Evolutionary conservation across 306 rosid genomes (phyloP).

Genomic region (Dicorynia guianensis): DNA sequence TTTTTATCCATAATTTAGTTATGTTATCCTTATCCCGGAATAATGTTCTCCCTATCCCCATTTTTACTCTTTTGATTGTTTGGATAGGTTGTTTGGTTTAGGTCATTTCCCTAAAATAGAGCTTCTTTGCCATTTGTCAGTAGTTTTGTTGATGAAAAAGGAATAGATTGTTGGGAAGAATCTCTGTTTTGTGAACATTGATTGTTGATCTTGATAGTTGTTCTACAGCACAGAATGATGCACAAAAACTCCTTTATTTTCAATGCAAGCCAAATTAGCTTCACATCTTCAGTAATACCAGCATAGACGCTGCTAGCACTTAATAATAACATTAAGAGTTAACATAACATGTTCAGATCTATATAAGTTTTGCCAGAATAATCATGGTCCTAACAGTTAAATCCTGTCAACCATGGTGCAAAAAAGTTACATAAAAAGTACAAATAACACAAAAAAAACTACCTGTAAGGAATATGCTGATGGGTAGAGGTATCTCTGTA

Average conservation of each 20-base stretch:
- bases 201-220: too few relatives aligned
- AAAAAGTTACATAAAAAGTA: slow-evolving; percentile 3
- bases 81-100: too few relatives aligned
- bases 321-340: slow-evolving; percentile 24
- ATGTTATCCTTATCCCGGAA: too few relatives aligned
- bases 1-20: too few relatives aligned
- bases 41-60: too few relatives aligned
- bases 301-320: slow-evolving; percentile 11
- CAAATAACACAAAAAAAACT: slow-evolving; percentile 32
- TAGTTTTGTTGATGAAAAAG: too few relatives aligned
- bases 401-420: slow-evolving; percentile 29
- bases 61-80: too few relatives aligned
- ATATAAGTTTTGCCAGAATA: slow-evolving; percentile 1
- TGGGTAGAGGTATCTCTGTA: slow-evolving; percentile 88
- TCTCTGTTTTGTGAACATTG: too few relatives aligned
- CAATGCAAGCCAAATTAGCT: slow-evolving; percentile 18
- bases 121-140: too few relatives aligned
- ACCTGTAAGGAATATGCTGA: slow-evolving; percentile 97
- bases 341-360: slow-evolving; percentile 9
- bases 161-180: too few relatives aligned
- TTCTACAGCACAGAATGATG: neutral
- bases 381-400: neutral
- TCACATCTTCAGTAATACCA: slow-evolving; percentile 27
- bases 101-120: too few relatives aligned
- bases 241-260: neutral